These are phyloP conservation scores for Lachancea quebecensis DNA, from an alignment of 805 yeast genomes.

Conservation along the genomic window DNA sequence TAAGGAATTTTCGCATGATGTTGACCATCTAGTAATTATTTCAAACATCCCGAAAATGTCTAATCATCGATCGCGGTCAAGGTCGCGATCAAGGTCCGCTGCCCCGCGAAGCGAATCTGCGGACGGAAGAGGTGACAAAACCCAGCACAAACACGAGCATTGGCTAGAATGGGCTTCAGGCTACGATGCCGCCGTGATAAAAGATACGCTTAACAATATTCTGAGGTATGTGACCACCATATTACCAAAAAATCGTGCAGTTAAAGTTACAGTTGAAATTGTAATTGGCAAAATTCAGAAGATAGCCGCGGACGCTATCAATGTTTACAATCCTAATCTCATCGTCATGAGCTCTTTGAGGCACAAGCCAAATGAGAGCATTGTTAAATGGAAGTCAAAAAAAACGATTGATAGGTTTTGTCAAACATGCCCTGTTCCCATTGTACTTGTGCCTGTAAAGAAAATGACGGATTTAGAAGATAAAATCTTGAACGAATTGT, in stretches of 20 bases:
- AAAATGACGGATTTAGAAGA: constrained; percentile 26
- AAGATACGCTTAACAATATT: constrained; percentile 19
- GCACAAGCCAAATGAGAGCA: constrained; percentile 19
- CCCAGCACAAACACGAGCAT: constrained; percentile 9
- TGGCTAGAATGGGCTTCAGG: constrained; percentile 28
- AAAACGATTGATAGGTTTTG: constrained; percentile 22
- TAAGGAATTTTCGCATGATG: constrained; percentile 46
- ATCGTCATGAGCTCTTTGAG: constrained; percentile 22
- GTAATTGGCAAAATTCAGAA: constrained; percentile 24
- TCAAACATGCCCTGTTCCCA: constrained; percentile 26
- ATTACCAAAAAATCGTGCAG: constrained; percentile 15
- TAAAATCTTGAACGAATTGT: constrained; percentile 10
- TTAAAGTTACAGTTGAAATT: constrained; percentile 32
- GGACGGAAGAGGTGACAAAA: constrained; percentile 6
- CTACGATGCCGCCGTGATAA: constrained; percentile 21
- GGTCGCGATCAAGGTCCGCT: constrained; percentile 11
- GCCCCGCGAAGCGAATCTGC: constrained; percentile 4
- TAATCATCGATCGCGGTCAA: constrained; percentile 8
- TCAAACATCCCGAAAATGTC: constrained; percentile 33
- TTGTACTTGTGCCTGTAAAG: constrained; percentile 25
- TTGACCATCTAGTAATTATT: constrained; percentile 60
- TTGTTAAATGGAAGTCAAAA: constrained; percentile 24
- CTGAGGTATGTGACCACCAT: constrained; percentile 19
- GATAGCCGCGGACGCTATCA: constrained; percentile 24
- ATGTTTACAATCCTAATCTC: constrained; percentile 30